phyloP scores from a whole-genome alignment of 2,329 filamentous ascomycete genomes.

The Colletotrichum nymphaeae region DNA sequence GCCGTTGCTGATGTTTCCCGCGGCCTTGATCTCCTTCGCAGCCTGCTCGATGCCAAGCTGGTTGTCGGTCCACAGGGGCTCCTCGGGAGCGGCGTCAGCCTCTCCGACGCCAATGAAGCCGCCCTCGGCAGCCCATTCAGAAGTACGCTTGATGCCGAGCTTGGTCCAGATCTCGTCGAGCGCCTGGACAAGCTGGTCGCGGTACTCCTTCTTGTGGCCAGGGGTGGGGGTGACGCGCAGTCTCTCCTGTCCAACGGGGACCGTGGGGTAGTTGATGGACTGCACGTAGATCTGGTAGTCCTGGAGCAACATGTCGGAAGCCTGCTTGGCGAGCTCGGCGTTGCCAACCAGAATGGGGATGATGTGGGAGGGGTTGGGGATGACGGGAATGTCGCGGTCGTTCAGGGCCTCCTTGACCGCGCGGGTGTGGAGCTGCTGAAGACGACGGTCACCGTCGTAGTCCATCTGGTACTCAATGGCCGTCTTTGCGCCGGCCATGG shows the following conservation, averaged over 20 bases:
- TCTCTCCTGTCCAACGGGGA: conserved; percentile 96
- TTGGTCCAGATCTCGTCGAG: conserved; percentile 90
- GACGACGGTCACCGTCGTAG: conserved; percentile 85
- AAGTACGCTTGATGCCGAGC: conserved; percentile 90
- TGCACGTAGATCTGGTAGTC: conserved; percentile 97
- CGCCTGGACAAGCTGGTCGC: conserved; percentile 85
- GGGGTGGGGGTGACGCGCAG: conserved; percentile 96
- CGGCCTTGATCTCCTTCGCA: conserved; percentile 69
- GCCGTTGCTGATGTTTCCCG: conserved; percentile 48
- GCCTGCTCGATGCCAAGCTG: conserved; percentile 84
- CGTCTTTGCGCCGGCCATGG: conserved; percentile 92
- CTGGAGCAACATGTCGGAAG: conserved; percentile 90
- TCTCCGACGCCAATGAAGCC: conserved; percentile 96
- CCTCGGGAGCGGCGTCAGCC: conserved; percentile 66
- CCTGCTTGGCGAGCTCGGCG: conserved; percentile 90
- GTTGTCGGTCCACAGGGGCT: conserved; percentile 90
- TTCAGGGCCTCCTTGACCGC: conserved; percentile 89
- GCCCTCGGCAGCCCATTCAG: conserved; percentile 89
- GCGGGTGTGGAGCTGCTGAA: conserved; percentile 96
- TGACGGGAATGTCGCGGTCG: conserved; percentile 89
- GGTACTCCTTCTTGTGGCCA: conserved; percentile 86
- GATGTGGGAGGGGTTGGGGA: conserved; percentile 97
- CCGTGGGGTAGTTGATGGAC: conserved; percentile 98
- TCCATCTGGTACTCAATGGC: conserved; percentile 95
- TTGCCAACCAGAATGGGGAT: conserved; percentile 94